A percentile compares a stretch with the other conserved stretches of the same genome.
Conservation (phyloP, 2,329 filamentous ascomycete species). For the Beauveria medogensis region DNA sequence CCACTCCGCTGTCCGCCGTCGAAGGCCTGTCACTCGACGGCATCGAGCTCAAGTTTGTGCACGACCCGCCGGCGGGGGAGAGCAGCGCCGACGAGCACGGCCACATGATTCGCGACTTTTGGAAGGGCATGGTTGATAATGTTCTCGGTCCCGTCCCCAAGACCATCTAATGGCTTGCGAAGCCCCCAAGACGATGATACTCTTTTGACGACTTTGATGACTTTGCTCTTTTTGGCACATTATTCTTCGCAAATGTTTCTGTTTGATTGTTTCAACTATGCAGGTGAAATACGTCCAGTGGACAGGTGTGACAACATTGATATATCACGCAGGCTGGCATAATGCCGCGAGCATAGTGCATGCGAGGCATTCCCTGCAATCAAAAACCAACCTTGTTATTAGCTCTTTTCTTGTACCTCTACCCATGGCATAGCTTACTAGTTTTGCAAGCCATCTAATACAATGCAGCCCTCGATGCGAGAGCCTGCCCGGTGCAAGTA, state of each 20-base stretch:
- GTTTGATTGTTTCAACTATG: neutral
- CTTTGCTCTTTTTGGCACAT: constrained; percentile 3
- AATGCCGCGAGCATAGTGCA: constrained; percentile 8
- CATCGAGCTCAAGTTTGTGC: constrained; percentile 45
- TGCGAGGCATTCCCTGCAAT: constrained; percentile 8
- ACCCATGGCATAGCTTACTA: constrained; percentile 4
- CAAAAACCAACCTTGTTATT: neutral
- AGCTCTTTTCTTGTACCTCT: constrained; percentile 6
- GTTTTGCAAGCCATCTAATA: constrained; percentile 2
- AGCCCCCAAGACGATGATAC: too few species aligned
- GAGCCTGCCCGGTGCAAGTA: constrained; percentile 1
- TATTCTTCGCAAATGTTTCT: neutral
- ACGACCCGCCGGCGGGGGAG: constrained; percentile 24
- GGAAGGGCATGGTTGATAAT: constrained; percentile 50
- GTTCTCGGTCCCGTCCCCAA: constrained; percentile 19
- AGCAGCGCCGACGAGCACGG: constrained; percentile 20
- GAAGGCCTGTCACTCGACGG: constrained; percentile 50
- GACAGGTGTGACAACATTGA: neutral
- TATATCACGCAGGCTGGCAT: neutral
- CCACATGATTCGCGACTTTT: constrained; percentile 46
- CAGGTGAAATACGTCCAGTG: neutral
- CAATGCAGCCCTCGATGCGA: neutral
- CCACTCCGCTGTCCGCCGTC: constrained; percentile 47
- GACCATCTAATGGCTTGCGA: neutral
- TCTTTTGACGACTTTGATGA: constrained; percentile 1